These are phyloP conservation scores for Vitellaria paradoxa DNA, from an alignment of 179 eudicot genomes.

Conservation along the genomic window DNA sequence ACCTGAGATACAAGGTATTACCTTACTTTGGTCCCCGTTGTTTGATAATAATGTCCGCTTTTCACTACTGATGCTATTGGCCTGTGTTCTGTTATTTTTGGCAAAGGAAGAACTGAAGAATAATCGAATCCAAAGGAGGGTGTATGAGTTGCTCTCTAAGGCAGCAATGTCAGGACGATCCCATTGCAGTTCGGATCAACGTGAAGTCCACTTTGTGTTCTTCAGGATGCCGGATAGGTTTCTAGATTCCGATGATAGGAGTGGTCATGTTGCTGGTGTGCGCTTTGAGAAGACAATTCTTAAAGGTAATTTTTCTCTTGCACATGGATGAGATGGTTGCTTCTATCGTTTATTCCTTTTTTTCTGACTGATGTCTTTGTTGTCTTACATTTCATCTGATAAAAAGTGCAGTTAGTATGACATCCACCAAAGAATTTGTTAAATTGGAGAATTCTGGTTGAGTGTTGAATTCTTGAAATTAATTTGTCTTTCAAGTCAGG, in stretches of 20 bases:
- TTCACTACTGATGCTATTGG: conserved; percentile 10
- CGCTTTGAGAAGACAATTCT: conserved; percentile 80
- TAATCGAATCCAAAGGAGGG: conserved; percentile 68
- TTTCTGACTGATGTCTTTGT: background rate
- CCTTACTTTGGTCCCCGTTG: background rate
- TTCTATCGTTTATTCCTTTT: conserved; percentile 7
- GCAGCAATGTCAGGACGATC: conserved; percentile 49
- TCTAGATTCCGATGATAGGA: conserved; percentile 48
- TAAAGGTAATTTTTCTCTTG: conserved; percentile 40
- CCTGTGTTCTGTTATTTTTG: conserved; percentile 15
- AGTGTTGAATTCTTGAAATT: background rate
- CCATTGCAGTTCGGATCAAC: conserved; percentile 42
- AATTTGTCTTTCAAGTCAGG: background rate
- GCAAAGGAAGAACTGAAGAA: conserved; percentile 81
- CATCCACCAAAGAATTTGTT: background rate
- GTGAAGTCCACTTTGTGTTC: conserved; percentile 88
- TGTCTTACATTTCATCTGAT: background rate
- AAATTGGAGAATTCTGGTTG: background rate
- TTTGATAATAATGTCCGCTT: background rate
- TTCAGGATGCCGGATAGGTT: conserved; percentile 70
- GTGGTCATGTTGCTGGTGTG: conserved; percentile 64
- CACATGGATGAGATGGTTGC: background rate
- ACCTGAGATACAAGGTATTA: background rate
- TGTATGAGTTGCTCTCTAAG: conserved; percentile 75
- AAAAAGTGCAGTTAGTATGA: background rate